Evolutionary conservation across 2,329 filamentous ascomycete genomes (phyloP), one percentile per base, ranked within the genome.

Genomic region (Aspergillus neoniger): DNA sequence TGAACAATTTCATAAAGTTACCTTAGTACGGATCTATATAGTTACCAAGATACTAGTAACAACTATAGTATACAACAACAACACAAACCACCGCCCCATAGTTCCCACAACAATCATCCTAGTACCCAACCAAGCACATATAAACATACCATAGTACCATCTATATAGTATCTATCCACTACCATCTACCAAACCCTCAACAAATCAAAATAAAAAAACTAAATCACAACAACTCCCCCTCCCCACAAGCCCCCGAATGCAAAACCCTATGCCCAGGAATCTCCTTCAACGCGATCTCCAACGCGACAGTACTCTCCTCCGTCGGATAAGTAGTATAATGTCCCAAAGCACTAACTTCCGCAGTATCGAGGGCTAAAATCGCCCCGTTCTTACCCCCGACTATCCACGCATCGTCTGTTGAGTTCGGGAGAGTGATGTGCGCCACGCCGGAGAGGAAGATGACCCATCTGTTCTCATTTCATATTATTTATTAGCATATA

Each of bases 281-380:
- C 50, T 65, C 56, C n/a, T 2, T 10, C 4, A 77, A 69, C 3
- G 79, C 80, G 28, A 82, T 69, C 61, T 74, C 61, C 41, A 81
- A 36, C 1, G 69, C 63, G 8, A 77, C 63, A 6, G 80, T 81
- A 41, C 72, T 68, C 30, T 76, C 71, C 17, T 65, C 61, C 4
- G 76, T 71, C 1, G 79, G 79, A 61, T 80, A 82, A 32, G 62
- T 61, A 2, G 80, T 80, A 3, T 65, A 64, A 69, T 83, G 81
- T 0, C 81, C 81, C 32, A 72, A 59, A 2, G 51, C 62, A 57
- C 77, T 79, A 3, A 77, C 74, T 48, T 77, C 76, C 2, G 66
- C 65, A 4, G 77, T 81, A 61, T 83, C 81, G 4, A 77, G 72
- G 0, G 77, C 79, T 9, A 80, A 71, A 36, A 82, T 72, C 5